phyloP scores from a whole-genome alignment of 176 grass and related monocot genomes.

The Carex parvula region DNA sequence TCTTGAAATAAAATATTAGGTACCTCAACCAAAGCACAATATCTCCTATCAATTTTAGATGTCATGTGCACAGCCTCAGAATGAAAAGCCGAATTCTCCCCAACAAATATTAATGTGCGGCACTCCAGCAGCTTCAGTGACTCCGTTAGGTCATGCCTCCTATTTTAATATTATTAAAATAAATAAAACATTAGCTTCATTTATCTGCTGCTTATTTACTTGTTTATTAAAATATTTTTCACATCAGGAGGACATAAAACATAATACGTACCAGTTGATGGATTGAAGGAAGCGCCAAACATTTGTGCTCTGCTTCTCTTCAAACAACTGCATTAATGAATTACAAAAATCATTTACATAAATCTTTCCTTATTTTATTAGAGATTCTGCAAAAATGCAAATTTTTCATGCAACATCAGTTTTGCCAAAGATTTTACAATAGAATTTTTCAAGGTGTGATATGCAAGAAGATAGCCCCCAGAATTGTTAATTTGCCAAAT shows the following conservation, averaged over 20 bases:
- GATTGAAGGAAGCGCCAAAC: constrained; percentile 88
- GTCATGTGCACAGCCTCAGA: constrained; percentile 80
- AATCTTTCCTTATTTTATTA: no score
- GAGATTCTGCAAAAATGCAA: no score
- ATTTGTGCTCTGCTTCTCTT: constrained; percentile 76
- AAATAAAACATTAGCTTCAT: background rate
- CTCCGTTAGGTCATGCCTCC: constrained; percentile 90
- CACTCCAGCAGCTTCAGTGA: constrained; percentile 76
- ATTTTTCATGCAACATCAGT: no score
- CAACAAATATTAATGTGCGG: constrained; percentile 83
- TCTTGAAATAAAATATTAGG: constrained; percentile 6
- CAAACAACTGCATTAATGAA: constrained; percentile 55
- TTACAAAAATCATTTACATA: no score
- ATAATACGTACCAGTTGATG: constrained; percentile 56
- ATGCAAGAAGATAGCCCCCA: background rate
- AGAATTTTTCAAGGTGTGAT: no score
- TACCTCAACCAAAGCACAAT: constrained; percentile 95
- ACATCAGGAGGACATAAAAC: constrained; percentile 11
- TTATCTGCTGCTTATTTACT: background rate
- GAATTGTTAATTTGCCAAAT: background rate
- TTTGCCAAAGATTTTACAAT: no score
- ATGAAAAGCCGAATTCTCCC: constrained; percentile 80
- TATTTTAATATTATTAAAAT: constrained; percentile 36
- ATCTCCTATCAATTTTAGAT: constrained; percentile 81
- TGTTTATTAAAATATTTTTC: background rate